Evolutionary conservation across 805 yeast species (phyloP).

Genomic region (Ogataea saltuana): DNA sequence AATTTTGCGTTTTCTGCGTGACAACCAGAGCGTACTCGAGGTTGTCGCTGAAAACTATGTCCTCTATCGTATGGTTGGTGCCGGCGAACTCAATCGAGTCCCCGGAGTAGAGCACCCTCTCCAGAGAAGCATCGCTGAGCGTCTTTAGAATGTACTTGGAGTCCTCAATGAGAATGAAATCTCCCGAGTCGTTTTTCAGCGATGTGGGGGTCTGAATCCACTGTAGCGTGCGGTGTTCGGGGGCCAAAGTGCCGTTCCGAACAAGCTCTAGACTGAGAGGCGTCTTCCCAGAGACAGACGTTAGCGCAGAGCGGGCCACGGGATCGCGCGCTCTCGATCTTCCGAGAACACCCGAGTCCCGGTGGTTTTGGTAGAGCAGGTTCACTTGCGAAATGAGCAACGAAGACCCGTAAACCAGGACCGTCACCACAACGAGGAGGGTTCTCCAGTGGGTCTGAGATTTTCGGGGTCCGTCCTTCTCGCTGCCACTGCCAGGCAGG

Average conservation of each 20-base stretch:
- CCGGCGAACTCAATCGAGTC: constrained; percentile 44
- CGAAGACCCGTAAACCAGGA: constrained; percentile 28
- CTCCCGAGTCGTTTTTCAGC: constrained; percentile 57
- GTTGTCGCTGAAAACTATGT: constrained; percentile 66
- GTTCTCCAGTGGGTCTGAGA: constrained; percentile 14
- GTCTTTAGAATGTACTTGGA: constrained; percentile 57
- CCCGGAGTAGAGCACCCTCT: constrained; percentile 51
- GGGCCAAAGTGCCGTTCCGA: constrained; percentile 58
- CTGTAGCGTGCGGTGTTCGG: constrained; percentile 57
- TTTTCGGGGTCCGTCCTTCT: background rate
- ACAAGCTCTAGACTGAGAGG: constrained; percentile 44
- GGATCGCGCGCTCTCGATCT: background rate
- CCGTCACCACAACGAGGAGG: constrained; percentile 11
- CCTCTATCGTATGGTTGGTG: constrained; percentile 47
- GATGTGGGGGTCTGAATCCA: constrained; percentile 65
- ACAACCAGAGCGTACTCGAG: constrained; percentile 57
- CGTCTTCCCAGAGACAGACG: constrained; percentile 14
- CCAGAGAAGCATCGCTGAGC: constrained; percentile 45
- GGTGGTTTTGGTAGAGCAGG: constrained; percentile 18
- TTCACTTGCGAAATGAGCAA: constrained; percentile 25
- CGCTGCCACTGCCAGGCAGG: constrained; percentile 3
- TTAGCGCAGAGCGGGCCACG: background rate
- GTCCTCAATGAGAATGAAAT: constrained; percentile 54
- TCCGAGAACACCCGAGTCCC: constrained; percentile 6
- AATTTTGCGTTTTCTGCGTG: constrained; percentile 62